Evolutionary conservation across 768 basidiomycete genomes (phyloP).

Genomic region (Cystofilobasidium capitatum): DNA sequence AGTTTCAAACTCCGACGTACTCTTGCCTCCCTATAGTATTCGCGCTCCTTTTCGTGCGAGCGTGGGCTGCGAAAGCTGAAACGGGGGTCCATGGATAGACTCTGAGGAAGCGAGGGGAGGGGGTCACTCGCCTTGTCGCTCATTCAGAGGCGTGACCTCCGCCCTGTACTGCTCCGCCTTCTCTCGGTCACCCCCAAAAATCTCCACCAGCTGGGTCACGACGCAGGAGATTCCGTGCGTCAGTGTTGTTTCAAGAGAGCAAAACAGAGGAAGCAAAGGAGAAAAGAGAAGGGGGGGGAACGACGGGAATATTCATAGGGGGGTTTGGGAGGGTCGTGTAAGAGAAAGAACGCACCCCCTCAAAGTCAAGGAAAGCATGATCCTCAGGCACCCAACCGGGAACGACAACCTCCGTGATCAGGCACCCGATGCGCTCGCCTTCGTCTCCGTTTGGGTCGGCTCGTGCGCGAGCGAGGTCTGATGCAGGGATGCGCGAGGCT

Average conservation of each 20-base stretch:
- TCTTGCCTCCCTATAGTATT: no score
- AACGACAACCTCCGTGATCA: conserved; percentile 16
- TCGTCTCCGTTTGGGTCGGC: not conserved
- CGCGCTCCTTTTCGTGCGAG: no score
- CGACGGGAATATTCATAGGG: not conserved
- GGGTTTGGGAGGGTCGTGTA: not conserved
- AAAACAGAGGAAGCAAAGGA: no score
- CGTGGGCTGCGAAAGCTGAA: no score
- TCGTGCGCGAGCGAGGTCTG: not conserved
- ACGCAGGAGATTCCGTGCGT: not conserved
- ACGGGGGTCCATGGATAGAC: no score
- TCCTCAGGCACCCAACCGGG: conserved; percentile 16
- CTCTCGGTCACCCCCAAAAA: conserved; percentile 6
- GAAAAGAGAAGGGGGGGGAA: not conserved
- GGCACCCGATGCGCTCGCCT: conserved; percentile 1
- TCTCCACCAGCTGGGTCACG: conserved; percentile 15
- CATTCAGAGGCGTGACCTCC: conserved; percentile 11
- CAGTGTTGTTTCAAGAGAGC: not conserved
- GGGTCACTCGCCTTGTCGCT: not conserved
- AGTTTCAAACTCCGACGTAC: no score
- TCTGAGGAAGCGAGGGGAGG: no score
- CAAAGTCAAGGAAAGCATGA: conserved; percentile 10
- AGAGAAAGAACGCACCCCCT: not conserved
- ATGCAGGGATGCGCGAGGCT: not conserved
- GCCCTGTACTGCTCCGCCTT: not conserved